Conservation (phyloP, 208 protist genomes). For the Borovskyia barvae region DNA sequence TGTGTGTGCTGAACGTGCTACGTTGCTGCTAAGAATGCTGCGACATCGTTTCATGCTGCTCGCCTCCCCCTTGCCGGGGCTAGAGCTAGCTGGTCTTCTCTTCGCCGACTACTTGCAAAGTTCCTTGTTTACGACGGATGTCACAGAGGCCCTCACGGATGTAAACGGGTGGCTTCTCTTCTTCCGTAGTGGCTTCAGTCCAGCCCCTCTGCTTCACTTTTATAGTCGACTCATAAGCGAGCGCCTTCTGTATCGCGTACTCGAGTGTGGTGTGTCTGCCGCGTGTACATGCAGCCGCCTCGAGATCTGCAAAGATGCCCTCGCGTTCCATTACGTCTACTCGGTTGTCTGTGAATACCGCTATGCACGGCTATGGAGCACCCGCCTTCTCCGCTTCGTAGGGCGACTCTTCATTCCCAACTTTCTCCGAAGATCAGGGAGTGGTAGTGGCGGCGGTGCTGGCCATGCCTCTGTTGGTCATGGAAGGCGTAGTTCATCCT, state of each 20-base stretch:
- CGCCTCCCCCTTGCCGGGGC: slow-evolving; percentile 24
- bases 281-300: slow-evolving; percentile 22
- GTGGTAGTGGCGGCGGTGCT: background rate
- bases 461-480: no score
- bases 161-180: slow-evolving; percentile 21
- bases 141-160: slow-evolving; percentile 38
- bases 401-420: slow-evolving; percentile 29
- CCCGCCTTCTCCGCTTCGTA: slow-evolving; percentile 26
- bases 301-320: slow-evolving; percentile 45
- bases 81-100: slow-evolving; percentile 33
- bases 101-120: slow-evolving; percentile 61
- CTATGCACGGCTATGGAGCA: slow-evolving; percentile 51
- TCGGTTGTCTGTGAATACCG: slow-evolving; percentile 59
- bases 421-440: slow-evolving; percentile 20
- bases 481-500: no score
- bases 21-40: background rate
- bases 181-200: slow-evolving; percentile 25
- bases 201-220: slow-evolving; percentile 14
- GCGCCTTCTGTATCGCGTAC: slow-evolving; percentile 41
- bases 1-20: background rate
- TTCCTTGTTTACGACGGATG: slow-evolving; percentile 41
- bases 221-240: slow-evolving; percentile 31
- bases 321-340: slow-evolving; percentile 48
- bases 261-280: slow-evolving; percentile 56
- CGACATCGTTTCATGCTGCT: slow-evolving; percentile 23